Percentiles rank a stretch among this genome's conserved stretches.
phyloP scores from a whole-genome alignment of 352 stramenopile species.

The Phytophthora fragariaefolia region DNA sequence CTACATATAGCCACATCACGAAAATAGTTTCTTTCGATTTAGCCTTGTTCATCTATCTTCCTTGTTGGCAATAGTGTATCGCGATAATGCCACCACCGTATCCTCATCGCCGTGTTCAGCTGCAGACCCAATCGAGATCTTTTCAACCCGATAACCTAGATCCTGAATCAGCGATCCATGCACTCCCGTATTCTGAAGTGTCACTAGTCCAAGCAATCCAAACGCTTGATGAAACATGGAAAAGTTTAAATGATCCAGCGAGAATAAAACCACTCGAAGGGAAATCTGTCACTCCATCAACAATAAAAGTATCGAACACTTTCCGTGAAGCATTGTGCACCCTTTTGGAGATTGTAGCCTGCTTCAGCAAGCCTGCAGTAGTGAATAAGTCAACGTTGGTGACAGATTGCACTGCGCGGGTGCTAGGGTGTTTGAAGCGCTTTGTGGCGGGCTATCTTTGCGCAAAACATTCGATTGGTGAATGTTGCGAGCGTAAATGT shows the following conservation, averaged over 20 bases:
- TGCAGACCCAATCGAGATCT: background rate
- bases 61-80: background rate
- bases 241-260: background rate
- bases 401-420: constrained; percentile 43
- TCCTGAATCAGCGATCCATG: constrained; percentile 3
- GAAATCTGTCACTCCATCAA: background rate
- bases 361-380: constrained; percentile 24
- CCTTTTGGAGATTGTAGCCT: constrained; percentile 38
- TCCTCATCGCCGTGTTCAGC: background rate
- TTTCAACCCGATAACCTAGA: background rate
- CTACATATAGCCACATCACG: constrained; percentile 4
- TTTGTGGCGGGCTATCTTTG: constrained; percentile 27
- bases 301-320: constrained; percentile 10
- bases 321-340: constrained; percentile 36
- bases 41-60: background rate
- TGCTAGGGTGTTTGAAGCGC: constrained; percentile 46
- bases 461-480: constrained; percentile 9
- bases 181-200: too few relatives aligned
- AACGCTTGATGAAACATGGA: constrained; percentile 41
- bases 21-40: constrained; percentile 33
- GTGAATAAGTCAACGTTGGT: constrained; percentile 25
- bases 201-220: constrained; percentile 53
- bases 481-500: constrained; percentile 37
- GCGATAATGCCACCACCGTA: constrained; percentile 19
- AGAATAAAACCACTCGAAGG: background rate